Evolutionary conservation across 345 rosid species (phyloP).

Genomic region (Murraya koenigii): DNA sequence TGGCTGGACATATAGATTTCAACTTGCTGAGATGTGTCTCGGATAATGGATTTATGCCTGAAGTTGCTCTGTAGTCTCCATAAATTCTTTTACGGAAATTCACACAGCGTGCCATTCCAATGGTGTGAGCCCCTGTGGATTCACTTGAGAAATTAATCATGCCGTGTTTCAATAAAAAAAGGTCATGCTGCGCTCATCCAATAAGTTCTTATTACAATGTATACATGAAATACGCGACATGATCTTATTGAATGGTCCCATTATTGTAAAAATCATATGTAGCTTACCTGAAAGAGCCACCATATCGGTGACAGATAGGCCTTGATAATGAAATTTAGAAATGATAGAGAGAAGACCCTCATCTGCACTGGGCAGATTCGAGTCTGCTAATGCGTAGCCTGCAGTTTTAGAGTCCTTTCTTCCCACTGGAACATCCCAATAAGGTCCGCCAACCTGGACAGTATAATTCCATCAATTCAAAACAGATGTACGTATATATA

Average conservation of each 20-base stretch:
- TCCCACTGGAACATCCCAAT: constrained; percentile 93
- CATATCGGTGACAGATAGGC: constrained; percentile 77
- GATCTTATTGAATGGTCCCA: no score
- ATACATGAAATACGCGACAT: no score
- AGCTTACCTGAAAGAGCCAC: constrained; percentile 78
- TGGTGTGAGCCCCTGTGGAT: constrained; percentile 77
- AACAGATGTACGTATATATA: not conserved
- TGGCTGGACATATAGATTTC: constrained; percentile 52
- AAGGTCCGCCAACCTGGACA: constrained; percentile 84
- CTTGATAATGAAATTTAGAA: constrained; percentile 63
- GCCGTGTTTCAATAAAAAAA: not conserved
- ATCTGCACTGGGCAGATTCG: constrained; percentile 61
- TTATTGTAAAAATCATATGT: no score
- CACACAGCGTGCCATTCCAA: constrained; percentile 79
- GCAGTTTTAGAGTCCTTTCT: constrained; percentile 90
- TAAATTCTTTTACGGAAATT: constrained; percentile 64
- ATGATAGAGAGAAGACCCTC: constrained; percentile 59
- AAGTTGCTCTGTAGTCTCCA: constrained; percentile 49
- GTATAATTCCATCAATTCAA: not conserved
- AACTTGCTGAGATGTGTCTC: constrained; percentile 39
- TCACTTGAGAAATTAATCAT: not conserved
- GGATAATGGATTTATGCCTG: constrained; percentile 35
- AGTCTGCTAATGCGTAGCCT: constrained; percentile 38
- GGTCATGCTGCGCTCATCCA: no score
- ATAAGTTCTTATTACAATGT: no score